Evolutionary conservation across 768 basidiomycete species (phyloP).

Genomic region (Crepidotus variabilis): DNA sequence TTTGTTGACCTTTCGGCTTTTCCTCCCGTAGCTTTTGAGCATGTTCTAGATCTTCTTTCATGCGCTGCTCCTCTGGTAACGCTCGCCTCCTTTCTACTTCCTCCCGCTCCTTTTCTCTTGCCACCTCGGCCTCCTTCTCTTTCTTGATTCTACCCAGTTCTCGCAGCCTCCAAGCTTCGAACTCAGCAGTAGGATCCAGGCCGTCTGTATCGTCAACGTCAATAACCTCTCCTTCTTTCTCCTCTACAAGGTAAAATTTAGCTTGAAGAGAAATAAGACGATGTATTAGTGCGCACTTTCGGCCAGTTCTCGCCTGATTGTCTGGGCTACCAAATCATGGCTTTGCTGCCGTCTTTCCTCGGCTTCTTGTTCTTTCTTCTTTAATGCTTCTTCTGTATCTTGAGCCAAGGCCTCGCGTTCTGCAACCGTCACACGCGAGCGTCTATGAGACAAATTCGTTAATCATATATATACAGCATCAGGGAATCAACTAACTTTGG

Average conservation of each 20-base stretch:
- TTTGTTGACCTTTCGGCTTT: conserved; percentile 88
- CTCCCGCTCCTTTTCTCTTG: conserved; percentile 78
- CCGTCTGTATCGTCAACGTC: conserved; percentile 97
- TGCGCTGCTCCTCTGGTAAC: conserved; percentile 87
- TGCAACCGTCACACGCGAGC: conserved; percentile 67
- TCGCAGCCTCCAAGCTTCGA: conserved; percentile 93
- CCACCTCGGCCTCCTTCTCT: conserved; percentile 87
- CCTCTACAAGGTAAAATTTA: conserved; percentile 49
- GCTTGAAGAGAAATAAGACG: background rate
- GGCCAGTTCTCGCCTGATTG: conserved; percentile 84
- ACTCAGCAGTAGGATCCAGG: conserved; percentile 82
- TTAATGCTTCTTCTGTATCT: conserved; percentile 72
- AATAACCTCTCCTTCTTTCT: conserved; percentile 77
- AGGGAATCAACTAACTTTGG: conserved; percentile 65
- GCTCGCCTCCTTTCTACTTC: conserved; percentile 91
- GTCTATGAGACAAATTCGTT: conserved; percentile 38
- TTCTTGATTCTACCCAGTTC: conserved; percentile 92
- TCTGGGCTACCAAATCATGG: conserved; percentile 92
- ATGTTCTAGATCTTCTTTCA: conserved; percentile 88
- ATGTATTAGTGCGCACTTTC: conserved; percentile 63
- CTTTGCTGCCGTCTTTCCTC: conserved; percentile 86
- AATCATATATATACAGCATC: background rate
- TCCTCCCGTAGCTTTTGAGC: conserved; percentile 81
- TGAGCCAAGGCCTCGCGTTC: conserved; percentile 65
- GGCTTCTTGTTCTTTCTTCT: conserved; percentile 67